Percentiles rank a stretch among this genome's conserved stretches.
Evolutionary conservation across 2,329 filamentous ascomycete genomes (phyloP).

Genomic region (Fusarium guadeloupense): DNA sequence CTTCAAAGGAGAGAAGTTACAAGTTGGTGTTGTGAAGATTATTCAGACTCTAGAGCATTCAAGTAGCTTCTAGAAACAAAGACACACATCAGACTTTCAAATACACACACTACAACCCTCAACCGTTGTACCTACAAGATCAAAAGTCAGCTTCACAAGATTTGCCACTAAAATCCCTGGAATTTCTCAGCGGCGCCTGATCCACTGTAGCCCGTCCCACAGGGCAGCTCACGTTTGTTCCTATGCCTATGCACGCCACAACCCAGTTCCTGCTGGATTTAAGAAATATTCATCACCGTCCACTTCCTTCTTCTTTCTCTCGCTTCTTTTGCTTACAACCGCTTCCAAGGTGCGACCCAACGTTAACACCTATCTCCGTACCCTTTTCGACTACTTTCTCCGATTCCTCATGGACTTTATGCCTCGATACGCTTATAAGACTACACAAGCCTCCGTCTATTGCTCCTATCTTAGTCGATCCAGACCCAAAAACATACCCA

Average conservation of each 20-base stretch:
- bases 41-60: too few relatives aligned
- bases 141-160: constrained; percentile 19
- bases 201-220: constrained; percentile 23
- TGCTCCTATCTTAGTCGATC: constrained; percentile 32
- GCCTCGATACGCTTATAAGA: constrained; percentile 36
- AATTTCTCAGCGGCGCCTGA: constrained; percentile 34
- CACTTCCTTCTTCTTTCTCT: constrained; percentile 6
- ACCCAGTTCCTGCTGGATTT: constrained; percentile 32
- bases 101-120: too few relatives aligned
- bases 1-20: background rate
- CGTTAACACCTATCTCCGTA: constrained; percentile 28
- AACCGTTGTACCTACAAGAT: constrained; percentile 6
- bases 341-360: constrained; percentile 22
- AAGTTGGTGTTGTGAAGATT: background rate
- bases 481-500: constrained; percentile 36
- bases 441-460: constrained; percentile 28
- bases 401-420: constrained; percentile 43
- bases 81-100: too few relatives aligned
- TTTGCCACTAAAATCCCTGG: constrained; percentile 35
- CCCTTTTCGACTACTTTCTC: constrained; percentile 1
- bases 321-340: constrained; percentile 14
- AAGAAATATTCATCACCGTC: constrained; percentile 35
- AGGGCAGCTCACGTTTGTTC: constrained; percentile 24
- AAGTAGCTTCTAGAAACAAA: too few relatives aligned
- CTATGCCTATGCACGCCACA: constrained; percentile 32